Base-by-base conservation (phyloP, 768 basidiomycete genomes). In the Naganishia kalamii region DNA sequence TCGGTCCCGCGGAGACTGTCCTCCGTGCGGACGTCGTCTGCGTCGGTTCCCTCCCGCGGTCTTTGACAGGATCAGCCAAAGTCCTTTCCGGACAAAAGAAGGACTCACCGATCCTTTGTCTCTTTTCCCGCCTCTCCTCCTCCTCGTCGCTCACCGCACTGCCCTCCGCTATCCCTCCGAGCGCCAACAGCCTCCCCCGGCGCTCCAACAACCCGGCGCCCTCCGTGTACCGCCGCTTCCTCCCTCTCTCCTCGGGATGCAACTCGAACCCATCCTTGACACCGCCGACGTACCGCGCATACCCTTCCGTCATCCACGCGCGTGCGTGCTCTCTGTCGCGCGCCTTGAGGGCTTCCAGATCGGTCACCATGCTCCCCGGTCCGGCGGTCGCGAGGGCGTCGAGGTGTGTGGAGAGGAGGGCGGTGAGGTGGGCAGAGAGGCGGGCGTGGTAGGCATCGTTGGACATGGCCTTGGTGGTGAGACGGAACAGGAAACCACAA, bases 201-300 rank as follows among this genome's bases (percentile, higher is more conserved):
- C 57, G 35, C 8, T 60, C 57, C 57, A 60, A 60, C 57, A 60
- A 41, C 35, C 57, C 57, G 21, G 57, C 33, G 37, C 41, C 43
- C 44, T 44, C 60, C 19, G 60, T 61, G 46, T 46, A 61, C 43
- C 60, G 25, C 41, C 60, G 23, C 27, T 61, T 61, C 60, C 60
- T 61, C 23, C 32, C 30, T n/a, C 35, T 27, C 59, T 3, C 40
- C 25, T 6, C 23, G 12, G 27, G 6, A 7, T n/a, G 8, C 32
- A 51, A 33, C 32, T 12, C 41, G n/a, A 61, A 61, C 41, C 43
- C 60, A 12, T 15, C 41, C 19, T 57, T 35, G 23, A 40, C 60
- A 29, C 60, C 60, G 12, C 60, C 60, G 23, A 61, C 23, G 25
- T 61, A 61, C 27, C 60, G 60, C 29, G 17, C 17, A 61, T 61